A percentile compares a stretch with the other conserved stretches of the same genome.
Evolutionary conservation across 2,329 filamentous ascomycete species (phyloP).

Genomic region (Didymosphaeria variabile): DNA sequence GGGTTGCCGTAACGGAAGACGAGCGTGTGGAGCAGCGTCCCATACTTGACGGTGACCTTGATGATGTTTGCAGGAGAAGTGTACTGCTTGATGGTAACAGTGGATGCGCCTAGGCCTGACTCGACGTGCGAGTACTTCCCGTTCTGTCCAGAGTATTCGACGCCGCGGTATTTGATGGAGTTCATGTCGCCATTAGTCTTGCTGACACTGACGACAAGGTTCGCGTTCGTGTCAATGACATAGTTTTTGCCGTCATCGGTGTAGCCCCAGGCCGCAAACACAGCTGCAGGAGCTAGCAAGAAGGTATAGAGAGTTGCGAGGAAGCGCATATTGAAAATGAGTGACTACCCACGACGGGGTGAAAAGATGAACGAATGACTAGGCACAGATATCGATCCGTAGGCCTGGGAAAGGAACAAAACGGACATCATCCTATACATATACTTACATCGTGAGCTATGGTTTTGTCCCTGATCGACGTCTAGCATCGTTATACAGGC

Average conservation of each 20-base stretch:
- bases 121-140: conserved; percentile 61
- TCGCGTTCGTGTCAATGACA: conserved; percentile 46
- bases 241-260: conserved; percentile 52
- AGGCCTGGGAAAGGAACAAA: neutral
- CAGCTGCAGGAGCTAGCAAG: conserved; percentile 39
- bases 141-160: conserved; percentile 59
- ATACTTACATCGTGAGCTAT: neutral
- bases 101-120: conserved; percentile 65
- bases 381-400: neutral
- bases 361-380: neutral
- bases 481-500: neutral
- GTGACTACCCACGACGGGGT: neutral
- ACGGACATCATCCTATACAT: neutral
- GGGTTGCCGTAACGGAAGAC: conserved; percentile 67
- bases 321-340: conserved; percentile 25
- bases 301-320: conserved; percentile 23
- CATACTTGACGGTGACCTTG: conserved; percentile 66
- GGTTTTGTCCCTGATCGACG: neutral
- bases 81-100: conserved; percentile 56
- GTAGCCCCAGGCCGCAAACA: conserved; percentile 52
- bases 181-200: conserved; percentile 67
- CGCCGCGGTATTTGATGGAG: conserved; percentile 66
- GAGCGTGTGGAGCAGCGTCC: conserved; percentile 68
- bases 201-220: conserved; percentile 39
- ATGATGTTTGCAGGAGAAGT: conserved; percentile 51